Percentiles rank a stretch among this genome's conserved stretches.
These are phyloP conservation scores for Benincasa hispida DNA, from an alignment of 306 rosid genomes.

Conservation along the genomic window DNA sequence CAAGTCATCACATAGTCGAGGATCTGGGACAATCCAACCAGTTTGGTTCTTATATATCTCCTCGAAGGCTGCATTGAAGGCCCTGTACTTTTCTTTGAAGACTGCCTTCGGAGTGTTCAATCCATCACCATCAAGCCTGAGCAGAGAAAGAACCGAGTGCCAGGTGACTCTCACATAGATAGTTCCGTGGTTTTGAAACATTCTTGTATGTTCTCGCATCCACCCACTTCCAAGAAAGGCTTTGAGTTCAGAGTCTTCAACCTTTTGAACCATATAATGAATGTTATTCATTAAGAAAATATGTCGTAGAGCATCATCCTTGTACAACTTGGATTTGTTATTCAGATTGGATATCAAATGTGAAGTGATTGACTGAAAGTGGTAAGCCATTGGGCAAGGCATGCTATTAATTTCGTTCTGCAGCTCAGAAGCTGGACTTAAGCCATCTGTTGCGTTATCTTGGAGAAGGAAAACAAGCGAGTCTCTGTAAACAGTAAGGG, in stretches of 20 bases:
- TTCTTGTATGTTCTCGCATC: conserved; percentile 30
- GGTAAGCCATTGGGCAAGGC: conserved; percentile 24
- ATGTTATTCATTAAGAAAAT: conserved; percentile 58
- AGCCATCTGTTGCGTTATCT: conserved; percentile 12
- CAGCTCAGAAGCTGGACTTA: background rate
- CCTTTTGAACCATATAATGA: conserved; percentile 52
- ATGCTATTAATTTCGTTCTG: background rate
- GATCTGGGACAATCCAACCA: conserved; percentile 40
- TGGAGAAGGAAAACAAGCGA: conserved; percentile 29
- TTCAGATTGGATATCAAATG: conserved; percentile 34
- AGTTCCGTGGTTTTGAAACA: conserved; percentile 22
- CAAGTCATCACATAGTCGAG: conserved; percentile 38
- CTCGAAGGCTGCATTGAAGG: conserved; percentile 35
- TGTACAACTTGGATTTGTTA: conserved; percentile 37
- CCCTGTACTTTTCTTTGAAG: conserved; percentile 23
- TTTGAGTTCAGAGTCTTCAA: conserved; percentile 25
- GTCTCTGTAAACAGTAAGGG: conserved; percentile 25
- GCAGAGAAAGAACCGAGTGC: conserved; percentile 25
- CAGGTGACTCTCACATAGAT: conserved; percentile 36
- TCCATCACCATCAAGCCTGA: conserved; percentile 7
- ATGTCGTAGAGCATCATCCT: conserved; percentile 33
- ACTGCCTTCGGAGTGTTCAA: conserved; percentile 6
- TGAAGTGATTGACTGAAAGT: conserved; percentile 23
- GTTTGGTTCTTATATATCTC: conserved; percentile 57
- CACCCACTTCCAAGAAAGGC: conserved; percentile 34